Evolutionary conservation across 192 early-diverging fungal genomes (phyloP).

Genomic region (Umbelopsis isabellina): DNA sequence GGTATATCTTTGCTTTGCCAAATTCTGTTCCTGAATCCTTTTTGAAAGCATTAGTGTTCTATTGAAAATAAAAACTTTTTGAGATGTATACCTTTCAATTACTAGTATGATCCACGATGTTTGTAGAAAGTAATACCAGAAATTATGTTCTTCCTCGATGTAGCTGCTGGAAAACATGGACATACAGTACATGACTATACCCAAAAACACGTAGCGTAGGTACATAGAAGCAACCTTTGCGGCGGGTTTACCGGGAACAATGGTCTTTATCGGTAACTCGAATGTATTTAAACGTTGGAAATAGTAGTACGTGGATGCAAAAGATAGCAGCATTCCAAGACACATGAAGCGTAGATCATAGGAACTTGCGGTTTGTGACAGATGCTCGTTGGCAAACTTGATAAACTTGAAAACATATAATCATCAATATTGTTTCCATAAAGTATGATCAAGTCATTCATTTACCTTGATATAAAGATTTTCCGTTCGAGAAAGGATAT

Average conservation of each 20-base stretch:
- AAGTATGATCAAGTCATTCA: neutral
- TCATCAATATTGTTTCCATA: neutral
- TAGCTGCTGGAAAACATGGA: conserved; percentile 67
- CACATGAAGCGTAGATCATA: conserved; percentile 36
- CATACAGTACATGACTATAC: conserved; percentile 45
- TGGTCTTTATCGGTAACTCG: neutral
- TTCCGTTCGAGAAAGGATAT: neutral
- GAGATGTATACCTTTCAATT: conserved; percentile 39
- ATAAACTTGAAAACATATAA: conserved; percentile 34
- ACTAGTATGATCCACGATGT: conserved; percentile 55
- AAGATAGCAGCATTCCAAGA: conserved; percentile 18
- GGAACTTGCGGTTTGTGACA: conserved; percentile 31
- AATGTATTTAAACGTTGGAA: neutral
- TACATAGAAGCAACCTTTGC: neutral
- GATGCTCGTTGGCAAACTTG: conserved; percentile 16
- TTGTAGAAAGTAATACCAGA: conserved; percentile 76
- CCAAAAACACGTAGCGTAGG: neutral
- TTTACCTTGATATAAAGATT: conserved; percentile 1
- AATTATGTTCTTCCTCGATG: conserved; percentile 77
- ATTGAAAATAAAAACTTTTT: neutral
- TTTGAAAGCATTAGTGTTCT: too few relatives aligned
- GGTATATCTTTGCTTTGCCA: too few relatives aligned
- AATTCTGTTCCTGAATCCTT: too few relatives aligned
- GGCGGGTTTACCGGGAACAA: neutral
- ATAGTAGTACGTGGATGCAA: neutral